Percentiles rank a stretch among this genome's conserved stretches.
phyloP scores from a whole-genome alignment of 345 rosid species.

The Bruguiera gymnorhiza region DNA sequence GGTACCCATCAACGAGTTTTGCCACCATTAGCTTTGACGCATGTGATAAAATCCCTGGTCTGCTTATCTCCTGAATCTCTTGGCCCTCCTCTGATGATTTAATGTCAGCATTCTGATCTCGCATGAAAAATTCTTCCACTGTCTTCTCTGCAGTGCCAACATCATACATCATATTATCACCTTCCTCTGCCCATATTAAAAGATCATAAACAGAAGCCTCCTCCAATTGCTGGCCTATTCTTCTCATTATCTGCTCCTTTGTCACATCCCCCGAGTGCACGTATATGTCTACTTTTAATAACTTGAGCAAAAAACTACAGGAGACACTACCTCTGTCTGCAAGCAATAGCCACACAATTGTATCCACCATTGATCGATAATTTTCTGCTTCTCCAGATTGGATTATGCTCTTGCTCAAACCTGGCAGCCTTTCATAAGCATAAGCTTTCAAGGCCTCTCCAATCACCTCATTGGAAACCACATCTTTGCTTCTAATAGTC shows the following conservation, averaged over 20 bases:
- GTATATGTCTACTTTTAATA: slow-evolving; percentile 63
- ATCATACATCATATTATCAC: slow-evolving; percentile 50
- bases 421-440: slow-evolving; percentile 62
- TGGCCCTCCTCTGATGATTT: slow-evolving; percentile 36
- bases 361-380: slow-evolving; percentile 51
- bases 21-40: slow-evolving; percentile 87
- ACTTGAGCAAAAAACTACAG: slow-evolving; percentile 69
- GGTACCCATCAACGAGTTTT: slow-evolving; percentile 70
- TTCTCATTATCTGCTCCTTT: slow-evolving; percentile 44
- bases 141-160: slow-evolving; percentile 55
- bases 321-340: slow-evolving; percentile 66
- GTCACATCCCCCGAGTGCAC: slow-evolving; percentile 49
- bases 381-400: slow-evolving; percentile 46
- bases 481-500: slow-evolving; percentile 45
- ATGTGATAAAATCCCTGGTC: slow-evolving; percentile 62
- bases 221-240: slow-evolving; percentile 73
- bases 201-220: slow-evolving; percentile 71
- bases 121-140: slow-evolving; percentile 55
- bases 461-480: slow-evolving; percentile 51
- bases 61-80: slow-evolving; percentile 40
- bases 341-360: slow-evolving; percentile 60
- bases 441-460: slow-evolving; percentile 88
- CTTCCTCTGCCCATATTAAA: slow-evolving; percentile 51
- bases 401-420: slow-evolving; percentile 61
- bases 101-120: slow-evolving; percentile 44